Evolutionary conservation across 192 early-diverging fungal species (phyloP).

Genomic region (Haplosporangium gracile): DNA sequence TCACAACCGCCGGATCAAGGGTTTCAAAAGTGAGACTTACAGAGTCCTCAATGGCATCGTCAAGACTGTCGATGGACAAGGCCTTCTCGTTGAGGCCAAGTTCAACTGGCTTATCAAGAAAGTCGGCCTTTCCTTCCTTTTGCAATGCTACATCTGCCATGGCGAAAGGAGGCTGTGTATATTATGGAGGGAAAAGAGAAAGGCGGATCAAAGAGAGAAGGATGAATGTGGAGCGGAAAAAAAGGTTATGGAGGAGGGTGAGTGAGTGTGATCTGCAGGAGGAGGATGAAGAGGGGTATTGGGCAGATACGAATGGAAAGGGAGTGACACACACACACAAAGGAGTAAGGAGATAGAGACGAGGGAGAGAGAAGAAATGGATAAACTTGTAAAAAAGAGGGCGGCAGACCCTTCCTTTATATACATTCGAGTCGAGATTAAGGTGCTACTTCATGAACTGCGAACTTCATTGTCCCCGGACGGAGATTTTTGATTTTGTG

Average conservation of each 20-base stretch:
- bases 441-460: neutral
- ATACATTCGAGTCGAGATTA: neutral
- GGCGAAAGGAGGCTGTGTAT: neutral
- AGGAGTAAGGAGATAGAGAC: neutral
- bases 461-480: neutral
- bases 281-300: neutral
- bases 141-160: constrained; percentile 35
- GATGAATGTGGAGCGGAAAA: neutral
- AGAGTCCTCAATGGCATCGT: constrained; percentile 57
- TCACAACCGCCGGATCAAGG: neutral
- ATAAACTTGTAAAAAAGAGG: neutral
- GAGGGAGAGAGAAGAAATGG: neutral
- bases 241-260: neutral
- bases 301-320: neutral
- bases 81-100: constrained; percentile 34
- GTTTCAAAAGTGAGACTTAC: constrained; percentile 15
- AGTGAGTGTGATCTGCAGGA: neutral
- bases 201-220: neutral
- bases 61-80: constrained; percentile 21
- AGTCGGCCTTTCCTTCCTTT: constrained; percentile 30
- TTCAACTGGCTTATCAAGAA: constrained; percentile 20
- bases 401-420: neutral
- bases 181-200: neutral
- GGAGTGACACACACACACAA: neutral
- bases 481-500: neutral